phyloP scores from a whole-genome alignment of 2,329 filamentous ascomycete species.

The Sporothrix brasiliensis region DNA sequence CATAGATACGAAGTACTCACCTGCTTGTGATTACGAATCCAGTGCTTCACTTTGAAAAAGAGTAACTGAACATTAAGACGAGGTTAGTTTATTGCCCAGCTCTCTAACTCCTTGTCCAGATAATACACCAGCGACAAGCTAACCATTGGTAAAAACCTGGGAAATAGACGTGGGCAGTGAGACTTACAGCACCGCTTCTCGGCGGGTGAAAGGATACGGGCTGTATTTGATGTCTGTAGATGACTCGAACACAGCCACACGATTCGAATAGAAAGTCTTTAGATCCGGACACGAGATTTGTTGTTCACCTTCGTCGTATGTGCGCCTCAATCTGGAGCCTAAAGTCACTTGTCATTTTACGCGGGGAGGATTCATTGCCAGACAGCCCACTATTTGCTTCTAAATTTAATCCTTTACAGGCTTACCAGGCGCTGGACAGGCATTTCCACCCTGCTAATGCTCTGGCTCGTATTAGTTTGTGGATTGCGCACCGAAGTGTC shows the following conservation, averaged over 20 bases:
- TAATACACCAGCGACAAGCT: not conserved
- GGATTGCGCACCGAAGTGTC: not conserved
- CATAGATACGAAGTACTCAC: not conserved
- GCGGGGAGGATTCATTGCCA: slow-evolving; percentile 4
- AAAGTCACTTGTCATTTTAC: not conserved
- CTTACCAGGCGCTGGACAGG: not conserved
- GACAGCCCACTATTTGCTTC: slow-evolving; percentile 1
- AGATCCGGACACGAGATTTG: not conserved
- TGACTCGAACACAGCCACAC: not conserved
- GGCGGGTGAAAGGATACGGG: not conserved
- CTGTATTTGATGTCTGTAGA: not conserved
- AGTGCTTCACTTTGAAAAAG: not conserved
- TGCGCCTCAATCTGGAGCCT: not conserved
- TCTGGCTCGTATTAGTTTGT: slow-evolving; percentile 1
- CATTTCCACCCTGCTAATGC: not conserved
- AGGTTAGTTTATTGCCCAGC: not conserved
- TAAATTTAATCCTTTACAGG: slow-evolving; percentile 16
- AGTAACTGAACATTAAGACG: not conserved
- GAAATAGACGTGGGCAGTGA: not conserved
- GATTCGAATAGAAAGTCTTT: not conserved
- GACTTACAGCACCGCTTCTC: not conserved
- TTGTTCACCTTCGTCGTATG: not conserved
- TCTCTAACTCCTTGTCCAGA: not conserved
- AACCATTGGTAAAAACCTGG: not conserved
- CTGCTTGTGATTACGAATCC: not conserved